phyloP scores from a whole-genome alignment of 2,329 filamentous ascomycete genomes.

The Ascomycota sp. region DNA sequence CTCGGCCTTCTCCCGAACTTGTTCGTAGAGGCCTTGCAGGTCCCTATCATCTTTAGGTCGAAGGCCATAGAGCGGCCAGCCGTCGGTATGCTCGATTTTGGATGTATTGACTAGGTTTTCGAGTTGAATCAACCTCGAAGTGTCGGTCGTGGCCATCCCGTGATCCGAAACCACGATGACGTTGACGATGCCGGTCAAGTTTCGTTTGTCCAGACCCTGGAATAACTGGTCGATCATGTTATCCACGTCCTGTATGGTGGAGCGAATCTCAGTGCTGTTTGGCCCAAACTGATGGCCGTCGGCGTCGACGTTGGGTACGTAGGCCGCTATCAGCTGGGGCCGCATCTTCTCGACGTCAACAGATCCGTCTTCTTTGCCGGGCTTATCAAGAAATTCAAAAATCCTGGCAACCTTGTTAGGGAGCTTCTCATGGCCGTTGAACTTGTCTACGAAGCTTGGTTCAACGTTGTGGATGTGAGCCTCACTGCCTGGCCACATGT shows the following conservation, averaged over 20 bases:
- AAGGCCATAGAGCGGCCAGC: conserved; percentile 84
- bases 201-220: conserved; percentile 54
- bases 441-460: conserved; percentile 68
- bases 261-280: conserved; percentile 77
- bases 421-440: conserved; percentile 57
- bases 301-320: conserved; percentile 79
- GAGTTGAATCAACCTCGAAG: conserved; percentile 61
- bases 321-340: conserved; percentile 82
- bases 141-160: conserved; percentile 89
- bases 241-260: conserved; percentile 64
- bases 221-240: conserved; percentile 63
- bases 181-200: conserved; percentile 79
- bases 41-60: conserved; percentile 53
- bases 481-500: conserved; percentile 98
- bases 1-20: conserved; percentile 32
- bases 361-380: conserved; percentile 42
- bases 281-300: conserved; percentile 80
- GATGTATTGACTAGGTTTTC: conserved; percentile 68
- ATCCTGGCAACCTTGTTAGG: conserved; percentile 59
- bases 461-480: conserved; percentile 58
- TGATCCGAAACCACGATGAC: conserved; percentile 94
- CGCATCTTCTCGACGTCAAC: conserved; percentile 33
- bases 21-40: conserved; percentile 45
- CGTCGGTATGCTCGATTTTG: conserved; percentile 68
- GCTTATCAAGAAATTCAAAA: conserved; percentile 65